Base-by-base conservation (phyloP, 2,329 filamentous ascomycete genomes). In the Ascochyta viciae-villosae region DNA sequence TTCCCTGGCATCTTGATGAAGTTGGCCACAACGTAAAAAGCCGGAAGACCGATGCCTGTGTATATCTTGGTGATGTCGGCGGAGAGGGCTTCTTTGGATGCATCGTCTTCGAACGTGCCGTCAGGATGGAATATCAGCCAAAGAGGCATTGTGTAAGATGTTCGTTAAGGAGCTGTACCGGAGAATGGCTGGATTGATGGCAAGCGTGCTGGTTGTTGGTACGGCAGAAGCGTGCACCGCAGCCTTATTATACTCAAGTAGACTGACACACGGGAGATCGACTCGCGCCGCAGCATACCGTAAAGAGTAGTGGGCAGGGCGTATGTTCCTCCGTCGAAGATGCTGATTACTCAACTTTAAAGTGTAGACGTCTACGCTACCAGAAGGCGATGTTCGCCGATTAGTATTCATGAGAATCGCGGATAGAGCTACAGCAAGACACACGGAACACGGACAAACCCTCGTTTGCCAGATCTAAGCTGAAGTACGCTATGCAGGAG, bases 1-100 rank as follows among this genome's bases (percentile, higher is more conserved):
- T 54, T 55, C 1, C 53, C 50, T 0, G 62, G 40, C 22, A 73
- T 52, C 3, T 62, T 57, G 53, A 76, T 65, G 65, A 79, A 80
- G 50, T 75, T 70, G 9, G 74, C 70, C 4, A 76, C 67, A 2
- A 79, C 78, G 50, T 78, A 80, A 60, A 80, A 80, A 5, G 73
- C 67, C 0, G 78, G 78, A 0, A 80, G 70, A 6, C 72, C 65
- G 34, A 74, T 51, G 12, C 29, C 15, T 4, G 61, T 62, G 60
- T 80, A 81, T 51, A 79, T 70, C 44, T 74, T 70, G 45, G 75
- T 78, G 41, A 79, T 73, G 61, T 74, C 72, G 50, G 63, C 52
- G 31, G 69, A 63, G 3, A 79, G 50, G 19, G 70, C 65, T 39
- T 67, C 46, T 48, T 74, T 76, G 3, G 66, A 63, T 0, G 56